Base-by-base conservation (phyloP, 2,329 filamentous ascomycete species). In the Trichoderma sp. region DNA sequence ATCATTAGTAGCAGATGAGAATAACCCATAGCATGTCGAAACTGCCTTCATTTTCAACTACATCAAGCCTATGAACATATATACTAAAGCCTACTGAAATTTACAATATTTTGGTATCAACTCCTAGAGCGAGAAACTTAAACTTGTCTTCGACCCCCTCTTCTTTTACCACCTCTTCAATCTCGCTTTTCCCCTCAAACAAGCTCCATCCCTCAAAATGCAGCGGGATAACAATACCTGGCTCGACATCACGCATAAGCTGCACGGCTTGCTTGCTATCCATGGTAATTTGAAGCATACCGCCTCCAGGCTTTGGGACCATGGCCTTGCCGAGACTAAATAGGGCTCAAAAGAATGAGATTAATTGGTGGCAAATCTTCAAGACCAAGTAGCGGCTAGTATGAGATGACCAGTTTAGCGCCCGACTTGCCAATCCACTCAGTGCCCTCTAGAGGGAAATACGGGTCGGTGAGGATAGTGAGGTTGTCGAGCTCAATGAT, bases 181-280 rank as follows among this genome's bases (percentile, higher is more conserved):
- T 67, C 13, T 74, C 74, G 5, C 73, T 68, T 5, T 74, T 73
- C 35, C 72, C 70, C 69, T 84, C 75, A 63, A 83, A 83, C 70
- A 84, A 81, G 0, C 70, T 72, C 82, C 82, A 84, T 1, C 75
- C 76, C 57, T 84, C 81, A 61, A 76, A 84, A 67, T 84, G 82
- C 77, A 85, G 80, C 0, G 81, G 82, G 1, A 84, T 76, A 13
- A 84, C 69, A 3, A 78, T 63, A 63, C 83, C 81, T 0, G 80
- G 79, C 12, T 73, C 73, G 12, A 84, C 73, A 2, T 79, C 79
- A 0, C 75, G 74, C 61, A 81, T 77, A 13, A 84, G 72, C 35
- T 67, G 68, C 7, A 77, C 79, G 1, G 75, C 82, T 48, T 82
- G 73, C 65, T 75, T 77, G 0, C 81, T 81, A 69, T 79, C 81